These are phyloP conservation scores for Trypanosoma platydactyli DNA, from an alignment of 208 protist species.

Conservation along the genomic window DNA sequence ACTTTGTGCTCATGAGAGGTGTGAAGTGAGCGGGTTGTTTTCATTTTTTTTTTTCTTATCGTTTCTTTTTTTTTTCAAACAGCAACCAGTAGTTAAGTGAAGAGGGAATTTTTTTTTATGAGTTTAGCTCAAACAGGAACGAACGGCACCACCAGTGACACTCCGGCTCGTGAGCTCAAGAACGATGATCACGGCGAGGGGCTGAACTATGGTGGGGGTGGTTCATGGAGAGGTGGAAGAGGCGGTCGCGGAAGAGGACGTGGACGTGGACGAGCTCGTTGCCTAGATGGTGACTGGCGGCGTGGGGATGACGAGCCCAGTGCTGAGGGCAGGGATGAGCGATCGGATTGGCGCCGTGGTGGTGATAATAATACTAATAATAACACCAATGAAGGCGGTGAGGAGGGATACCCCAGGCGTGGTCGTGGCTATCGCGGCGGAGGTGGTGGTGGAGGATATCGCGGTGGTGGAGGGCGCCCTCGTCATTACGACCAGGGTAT, in stretches of 20 bases:
- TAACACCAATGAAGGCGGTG: not conserved
- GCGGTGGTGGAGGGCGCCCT: slow-evolving; percentile 5
- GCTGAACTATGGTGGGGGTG: slow-evolving; percentile 19
- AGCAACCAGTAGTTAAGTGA: slow-evolving; percentile 18
- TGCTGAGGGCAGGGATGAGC: slow-evolving; percentile 5
- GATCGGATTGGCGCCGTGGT: slow-evolving; percentile 20
- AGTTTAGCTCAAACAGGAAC: slow-evolving; percentile 23
- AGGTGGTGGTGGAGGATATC: slow-evolving; percentile 18
- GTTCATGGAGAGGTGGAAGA: slow-evolving; percentile 31
- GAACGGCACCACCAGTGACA: slow-evolving; percentile 30
- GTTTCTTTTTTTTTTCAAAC: slow-evolving; percentile 19
- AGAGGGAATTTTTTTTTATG: slow-evolving; percentile 25
- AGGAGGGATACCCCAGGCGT: slow-evolving; percentile 16
- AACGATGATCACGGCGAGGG: slow-evolving; percentile 17
- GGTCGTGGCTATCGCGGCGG: slow-evolving; percentile 2
- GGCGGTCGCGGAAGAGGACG: slow-evolving; percentile 26
- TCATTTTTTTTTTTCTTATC: not conserved
- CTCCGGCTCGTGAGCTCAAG: slow-evolving; percentile 24
- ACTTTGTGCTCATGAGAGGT: no score
- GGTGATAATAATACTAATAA: slow-evolving; percentile 32
- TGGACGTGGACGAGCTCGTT: slow-evolving; percentile 6
- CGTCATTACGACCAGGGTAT: no score
- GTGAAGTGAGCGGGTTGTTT: not conserved
- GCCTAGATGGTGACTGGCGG: not conserved
- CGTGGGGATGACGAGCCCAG: not conserved